phyloP scores from a whole-genome alignment of 257 asterid genomes.

The Gynochthodes officinalis region DNA sequence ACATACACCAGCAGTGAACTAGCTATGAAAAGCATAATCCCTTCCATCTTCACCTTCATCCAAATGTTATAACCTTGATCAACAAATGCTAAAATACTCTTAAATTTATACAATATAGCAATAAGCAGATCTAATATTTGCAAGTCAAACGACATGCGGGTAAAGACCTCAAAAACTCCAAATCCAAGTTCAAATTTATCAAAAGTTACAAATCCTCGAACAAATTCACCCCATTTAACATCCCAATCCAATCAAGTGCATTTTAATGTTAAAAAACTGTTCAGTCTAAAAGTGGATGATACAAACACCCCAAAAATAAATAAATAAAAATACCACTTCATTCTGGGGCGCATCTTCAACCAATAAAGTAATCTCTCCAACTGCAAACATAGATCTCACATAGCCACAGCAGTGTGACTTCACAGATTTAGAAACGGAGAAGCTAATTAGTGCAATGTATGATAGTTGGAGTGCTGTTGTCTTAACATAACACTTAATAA shows the following conservation, averaged over 20 bases:
- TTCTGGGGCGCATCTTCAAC: background rate
- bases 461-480: background rate
- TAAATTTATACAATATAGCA: background rate
- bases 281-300: background rate
- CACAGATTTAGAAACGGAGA: background rate
- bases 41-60: constrained; percentile 25
- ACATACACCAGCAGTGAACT: constrained; percentile 25
- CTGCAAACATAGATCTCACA: background rate
- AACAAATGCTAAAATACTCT: background rate
- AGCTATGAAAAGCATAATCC: constrained; percentile 22
- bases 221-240: constrained; percentile 1
- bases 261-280: background rate
- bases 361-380: background rate
- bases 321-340: no score
- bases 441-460: background rate
- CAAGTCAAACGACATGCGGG: background rate
- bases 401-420: background rate
- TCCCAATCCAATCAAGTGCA: constrained; percentile 1
- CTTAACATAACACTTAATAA: background rate
- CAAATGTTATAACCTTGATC: background rate
- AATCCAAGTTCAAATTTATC: background rate
- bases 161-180: background rate
- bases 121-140: constrained; percentile 12
- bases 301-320: background rate
- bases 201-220: background rate